Conservation (phyloP, 2,329 filamentous ascomycete genomes). For the Colletotrichum tropicicola region DNA sequence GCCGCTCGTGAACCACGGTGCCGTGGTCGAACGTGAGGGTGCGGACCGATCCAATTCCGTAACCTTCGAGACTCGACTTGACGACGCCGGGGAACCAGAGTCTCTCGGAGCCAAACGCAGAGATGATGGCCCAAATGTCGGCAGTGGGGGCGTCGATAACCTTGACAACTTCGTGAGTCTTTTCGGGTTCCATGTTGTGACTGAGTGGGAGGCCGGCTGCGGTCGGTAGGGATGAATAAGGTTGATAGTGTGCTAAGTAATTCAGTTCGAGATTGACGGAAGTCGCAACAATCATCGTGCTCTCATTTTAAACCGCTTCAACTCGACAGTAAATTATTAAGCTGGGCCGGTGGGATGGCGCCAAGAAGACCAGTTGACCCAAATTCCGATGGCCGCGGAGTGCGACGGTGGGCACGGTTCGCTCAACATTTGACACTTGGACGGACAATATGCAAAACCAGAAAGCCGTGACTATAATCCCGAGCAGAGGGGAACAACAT, state of each 20-base stretch:
- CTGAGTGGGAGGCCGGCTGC: background rate
- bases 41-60: slow-evolving; percentile 7
- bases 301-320: background rate
- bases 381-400: background rate
- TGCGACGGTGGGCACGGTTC: background rate
- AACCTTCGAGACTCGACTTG: slow-evolving; percentile 11
- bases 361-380: background rate
- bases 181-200: background rate
- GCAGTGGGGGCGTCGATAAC: background rate
- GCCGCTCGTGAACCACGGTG: background rate
- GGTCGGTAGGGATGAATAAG: background rate
- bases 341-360: background rate
- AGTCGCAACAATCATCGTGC: no score
- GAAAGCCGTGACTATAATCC: no score
- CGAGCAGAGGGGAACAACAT: no score
- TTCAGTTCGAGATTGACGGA: background rate
- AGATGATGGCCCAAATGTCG: slow-evolving; percentile 13
- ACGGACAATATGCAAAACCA: no score
- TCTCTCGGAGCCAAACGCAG: slow-evolving; percentile 2
- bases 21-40: slow-evolving; percentile 9
- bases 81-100: slow-evolving; percentile 16
- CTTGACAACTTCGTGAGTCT: slow-evolving; percentile 1
- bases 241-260: background rate
- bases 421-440: background rate
- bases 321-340: background rate